These are phyloP conservation scores for Porodaedalea pini DNA, from an alignment of 1,284 basidiomycete species.

Conservation along the genomic window DNA sequence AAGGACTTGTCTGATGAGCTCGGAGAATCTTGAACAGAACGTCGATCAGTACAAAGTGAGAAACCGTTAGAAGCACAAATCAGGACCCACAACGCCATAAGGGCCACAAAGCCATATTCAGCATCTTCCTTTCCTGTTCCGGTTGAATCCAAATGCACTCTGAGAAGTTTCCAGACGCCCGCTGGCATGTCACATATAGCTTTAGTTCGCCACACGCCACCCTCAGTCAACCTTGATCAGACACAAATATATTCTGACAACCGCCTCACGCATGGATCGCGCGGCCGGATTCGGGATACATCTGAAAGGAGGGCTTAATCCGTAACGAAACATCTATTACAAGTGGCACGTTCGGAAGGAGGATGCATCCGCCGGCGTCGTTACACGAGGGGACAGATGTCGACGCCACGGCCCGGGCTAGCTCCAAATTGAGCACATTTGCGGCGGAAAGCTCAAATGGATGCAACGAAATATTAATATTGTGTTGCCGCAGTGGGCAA, in stretches of 20 bases:
- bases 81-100: conserved; percentile 4
- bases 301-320: not conserved
- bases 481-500: not conserved
- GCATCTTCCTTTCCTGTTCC: not conserved
- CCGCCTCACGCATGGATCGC: not conserved
- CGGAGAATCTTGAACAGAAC: not conserved
- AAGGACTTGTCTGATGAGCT: no score
- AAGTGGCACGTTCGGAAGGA: not conserved
- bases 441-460: not conserved
- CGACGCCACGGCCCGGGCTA: not conserved
- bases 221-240: no score
- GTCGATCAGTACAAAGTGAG: not conserved
- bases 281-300: not conserved
- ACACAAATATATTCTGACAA: not conserved
- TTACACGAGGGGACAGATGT: conserved; percentile 4
- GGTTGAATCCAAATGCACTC: no score
- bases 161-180: no score
- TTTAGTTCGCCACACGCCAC: not conserved
- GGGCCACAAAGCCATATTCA: not conserved
- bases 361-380: not conserved
- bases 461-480: not conserved
- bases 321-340: not conserved
- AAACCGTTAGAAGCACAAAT: not conserved
- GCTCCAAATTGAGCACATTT: not conserved
- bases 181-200: not conserved